phyloP scores from a whole-genome alignment of 352 stramenopile species.

The Phytophthora vignae region DNA sequence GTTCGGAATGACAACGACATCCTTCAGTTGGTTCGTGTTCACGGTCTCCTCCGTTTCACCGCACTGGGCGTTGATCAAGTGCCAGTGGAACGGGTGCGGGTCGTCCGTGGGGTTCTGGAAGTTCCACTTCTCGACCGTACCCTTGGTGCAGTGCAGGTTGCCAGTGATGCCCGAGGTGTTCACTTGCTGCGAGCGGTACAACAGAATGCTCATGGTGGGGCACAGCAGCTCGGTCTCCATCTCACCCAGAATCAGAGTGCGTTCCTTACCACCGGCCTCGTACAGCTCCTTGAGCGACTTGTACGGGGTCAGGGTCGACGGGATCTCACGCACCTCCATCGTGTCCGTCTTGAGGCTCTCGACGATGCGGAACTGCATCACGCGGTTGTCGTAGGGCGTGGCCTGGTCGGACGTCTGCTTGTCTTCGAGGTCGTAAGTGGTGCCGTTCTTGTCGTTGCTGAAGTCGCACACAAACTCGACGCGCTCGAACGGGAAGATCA shows the following conservation, averaged over 20 bases:
- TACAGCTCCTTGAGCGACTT: slow-evolving; percentile 70
- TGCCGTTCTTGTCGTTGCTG: slow-evolving; percentile 39
- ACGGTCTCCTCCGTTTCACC: slow-evolving; percentile 69
- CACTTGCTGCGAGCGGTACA: slow-evolving; percentile 63
- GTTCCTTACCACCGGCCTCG: slow-evolving; percentile 59
- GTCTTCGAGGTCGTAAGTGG: slow-evolving; percentile 61
- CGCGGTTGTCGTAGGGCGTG: slow-evolving; percentile 53
- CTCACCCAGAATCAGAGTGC: slow-evolving; percentile 63
- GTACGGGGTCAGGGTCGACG: slow-evolving; percentile 42
- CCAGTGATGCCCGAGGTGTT: slow-evolving; percentile 58
- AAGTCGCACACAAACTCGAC: slow-evolving; percentile 76
- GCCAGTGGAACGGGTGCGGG: slow-evolving; percentile 84
- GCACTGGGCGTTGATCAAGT: slow-evolving; percentile 81
- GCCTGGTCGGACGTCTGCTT: slow-evolving; percentile 54
- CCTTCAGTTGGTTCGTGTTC: slow-evolving; percentile 75
- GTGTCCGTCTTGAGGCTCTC: slow-evolving; percentile 46
- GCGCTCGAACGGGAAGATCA: slow-evolving; percentile 63
- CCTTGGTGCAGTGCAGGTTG: slow-evolving; percentile 66
- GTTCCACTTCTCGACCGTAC: slow-evolving; percentile 83
- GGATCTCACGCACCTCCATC: slow-evolving; percentile 50
- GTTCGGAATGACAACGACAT: slow-evolving; percentile 78
- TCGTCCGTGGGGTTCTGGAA: slow-evolving; percentile 86
- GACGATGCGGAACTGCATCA: slow-evolving; percentile 59
- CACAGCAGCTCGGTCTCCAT: slow-evolving; percentile 57
- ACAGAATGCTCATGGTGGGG: slow-evolving; percentile 49